Percentiles rank a stretch among this genome's conserved stretches.
phyloP scores from a whole-genome alignment of 1,139 yeast genomes.

The Suhomyces bolitotheri region DNA sequence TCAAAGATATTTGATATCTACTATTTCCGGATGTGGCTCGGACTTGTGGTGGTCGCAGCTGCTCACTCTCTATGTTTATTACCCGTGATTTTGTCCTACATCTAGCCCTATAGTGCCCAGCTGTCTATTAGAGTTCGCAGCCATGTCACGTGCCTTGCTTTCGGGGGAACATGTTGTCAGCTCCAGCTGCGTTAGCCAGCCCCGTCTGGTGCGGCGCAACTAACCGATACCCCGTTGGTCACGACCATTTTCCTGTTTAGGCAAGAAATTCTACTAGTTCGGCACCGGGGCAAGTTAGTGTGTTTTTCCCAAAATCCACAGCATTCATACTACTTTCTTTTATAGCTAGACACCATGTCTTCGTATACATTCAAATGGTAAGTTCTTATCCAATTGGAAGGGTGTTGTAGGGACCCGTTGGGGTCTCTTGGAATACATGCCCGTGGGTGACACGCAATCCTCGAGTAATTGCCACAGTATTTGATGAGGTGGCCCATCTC shows the following conservation, averaged over 20 bases:
- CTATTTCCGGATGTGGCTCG: conserved; percentile 95
- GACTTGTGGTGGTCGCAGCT: conserved; percentile 74
- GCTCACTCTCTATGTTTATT: conserved; percentile 74
- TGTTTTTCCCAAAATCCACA: conserved; percentile 2
- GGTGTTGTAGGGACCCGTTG: no score
- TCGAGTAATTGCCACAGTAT: no score
- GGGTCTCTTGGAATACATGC: no score
- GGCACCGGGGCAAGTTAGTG: conserved; percentile 11
- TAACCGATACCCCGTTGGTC: conserved; percentile 8
- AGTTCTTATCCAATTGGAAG: conserved; percentile 8
- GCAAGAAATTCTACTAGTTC: conserved; percentile 11
- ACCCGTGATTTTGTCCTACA: conserved; percentile 58
- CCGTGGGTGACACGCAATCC: no score
- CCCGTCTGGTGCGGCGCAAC: conserved; percentile 10
- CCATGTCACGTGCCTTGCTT: not conserved
- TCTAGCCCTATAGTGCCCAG: conserved; percentile 1
- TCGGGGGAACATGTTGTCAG: conserved; percentile 1
- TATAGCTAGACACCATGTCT: conserved; percentile 17
- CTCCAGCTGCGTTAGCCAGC: conserved; percentile 3
- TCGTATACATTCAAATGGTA: conserved; percentile 26
- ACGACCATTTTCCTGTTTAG: conserved; percentile 13
- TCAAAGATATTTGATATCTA: conserved; percentile 88
- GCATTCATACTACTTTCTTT: conserved; percentile 6
- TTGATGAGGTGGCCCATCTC: no score
- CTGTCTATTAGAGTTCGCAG: not conserved